phyloP scores from a whole-genome alignment of 2,329 filamentous ascomycete species.

The Fonsecaea monophora region DNA sequence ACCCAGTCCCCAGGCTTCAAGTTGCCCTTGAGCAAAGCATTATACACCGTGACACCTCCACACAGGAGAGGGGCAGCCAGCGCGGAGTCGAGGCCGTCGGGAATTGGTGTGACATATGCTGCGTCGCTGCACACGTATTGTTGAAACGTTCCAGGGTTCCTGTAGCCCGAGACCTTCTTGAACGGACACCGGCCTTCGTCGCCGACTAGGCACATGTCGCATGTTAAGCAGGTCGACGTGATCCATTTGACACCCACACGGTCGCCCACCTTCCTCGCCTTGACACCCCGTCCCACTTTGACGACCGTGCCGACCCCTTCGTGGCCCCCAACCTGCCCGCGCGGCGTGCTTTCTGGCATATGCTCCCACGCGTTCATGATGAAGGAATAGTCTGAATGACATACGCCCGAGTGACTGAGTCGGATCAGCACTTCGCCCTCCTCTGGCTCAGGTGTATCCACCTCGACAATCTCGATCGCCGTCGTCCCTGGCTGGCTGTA shows the following conservation, averaged over 20 bases:
- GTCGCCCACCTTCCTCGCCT: too few relatives aligned
- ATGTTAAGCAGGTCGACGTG: too few relatives aligned
- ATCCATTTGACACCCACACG: too few relatives aligned
- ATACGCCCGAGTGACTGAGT: conserved; percentile 68
- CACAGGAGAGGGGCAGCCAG: conserved; percentile 71
- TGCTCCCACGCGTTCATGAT: conserved; percentile 63
- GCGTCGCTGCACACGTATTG: conserved; percentile 69
- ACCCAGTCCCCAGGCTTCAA: conserved; percentile 66
- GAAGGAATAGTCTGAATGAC: conserved; percentile 66
- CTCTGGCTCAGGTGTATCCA: conserved; percentile 69
- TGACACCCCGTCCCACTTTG: background rate
- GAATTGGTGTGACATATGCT: conserved; percentile 72
- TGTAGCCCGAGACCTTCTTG: conserved; percentile 67
- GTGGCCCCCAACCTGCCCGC: conserved; percentile 70
- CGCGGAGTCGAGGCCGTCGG: conserved; percentile 63
- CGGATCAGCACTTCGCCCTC: conserved; percentile 67
- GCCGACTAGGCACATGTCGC: conserved; percentile 55
- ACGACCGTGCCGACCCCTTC: conserved; percentile 71
- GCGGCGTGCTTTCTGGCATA: conserved; percentile 60
- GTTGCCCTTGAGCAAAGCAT: conserved; percentile 65
- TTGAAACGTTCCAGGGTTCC: conserved; percentile 72
- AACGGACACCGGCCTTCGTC: conserved; percentile 62
- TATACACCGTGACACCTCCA: conserved; percentile 70
- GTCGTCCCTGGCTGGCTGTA: conserved; percentile 70
- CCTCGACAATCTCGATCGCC: conserved; percentile 66